Evolutionary conservation across 805 yeast genomes (phyloP), one percentile per base, ranked within the genome.

Genomic region (Saturnispora mendoncae): DNA sequence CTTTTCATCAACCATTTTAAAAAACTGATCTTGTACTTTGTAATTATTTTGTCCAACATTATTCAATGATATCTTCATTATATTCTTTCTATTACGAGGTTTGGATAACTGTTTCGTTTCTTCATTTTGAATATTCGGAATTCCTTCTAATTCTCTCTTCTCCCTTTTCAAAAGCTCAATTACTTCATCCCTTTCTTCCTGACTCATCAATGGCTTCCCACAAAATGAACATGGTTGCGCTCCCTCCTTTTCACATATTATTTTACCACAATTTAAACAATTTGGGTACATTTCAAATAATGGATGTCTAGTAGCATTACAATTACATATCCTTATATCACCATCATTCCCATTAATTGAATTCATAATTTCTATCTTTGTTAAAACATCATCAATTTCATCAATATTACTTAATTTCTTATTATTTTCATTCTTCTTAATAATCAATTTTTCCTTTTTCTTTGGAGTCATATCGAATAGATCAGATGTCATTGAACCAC

Each of bases 231-330:
- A 92, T 3, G 92, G 92, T 45, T 88, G 92, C 19, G 85, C 64
- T 0, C 97, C 97, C 55, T 92, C 97, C 51, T 79, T 80, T 4
- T 72, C 70, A 64, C 99, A 92, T 2, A 92, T 84, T 32, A 92
- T 84, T 58, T 87, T 84, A 9, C 99, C 99, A 58, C 99, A 92
- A 45, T 82, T 78, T 31, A 92, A 62, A 53, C 99, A 92, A 57
- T 92, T 92, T 1, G 98, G 97, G 2, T 94, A 92, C 48, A 82
- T 72, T 43, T 84, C 94, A 47, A 86, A 82, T 24, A 92, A 62
- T 3, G 96, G 95, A 55, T 92, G 98, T 45, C 83, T 67, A 0
- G 82, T 74, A 1, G 90, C 97, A 77, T 80, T 84, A 55, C 97
- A 88, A 47, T 80, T 74, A 56, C 97, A 88, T 4, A 46, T 55